Evolutionary conservation across 106 monocot species (phyloP).

Genomic region (Vanilla planifolia): DNA sequence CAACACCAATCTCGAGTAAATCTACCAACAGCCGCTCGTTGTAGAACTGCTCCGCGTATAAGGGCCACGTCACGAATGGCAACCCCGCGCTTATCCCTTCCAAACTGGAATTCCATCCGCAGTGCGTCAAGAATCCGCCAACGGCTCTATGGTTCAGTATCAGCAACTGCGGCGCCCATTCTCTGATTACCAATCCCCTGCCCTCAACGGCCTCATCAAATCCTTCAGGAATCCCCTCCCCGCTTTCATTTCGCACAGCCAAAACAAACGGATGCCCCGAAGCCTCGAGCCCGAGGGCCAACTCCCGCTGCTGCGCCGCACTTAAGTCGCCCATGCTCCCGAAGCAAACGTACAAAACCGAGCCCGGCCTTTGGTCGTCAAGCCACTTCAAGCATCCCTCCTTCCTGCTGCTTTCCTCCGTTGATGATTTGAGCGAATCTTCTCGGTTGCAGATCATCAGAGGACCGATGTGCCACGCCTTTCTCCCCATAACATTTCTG

Average conservation of each 20-base stretch:
- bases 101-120: constrained; percentile 32
- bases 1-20: constrained; percentile 9
- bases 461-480: constrained; percentile 21
- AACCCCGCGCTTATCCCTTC: constrained; percentile 15
- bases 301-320: constrained; percentile 8
- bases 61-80: constrained; percentile 22
- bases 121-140: constrained; percentile 26
- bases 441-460: not conserved
- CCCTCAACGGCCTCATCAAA: constrained; percentile 9
- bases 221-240: constrained; percentile 13
- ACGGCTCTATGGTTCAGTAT: constrained; percentile 17
- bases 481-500: not conserved
- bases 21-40: constrained; percentile 9
- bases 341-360: constrained; percentile 29
- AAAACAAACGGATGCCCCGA: constrained; percentile 4
- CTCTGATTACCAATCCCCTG: constrained; percentile 7
- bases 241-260: not conserved
- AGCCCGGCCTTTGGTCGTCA: constrained; percentile 3
- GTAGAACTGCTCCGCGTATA: constrained; percentile 17
- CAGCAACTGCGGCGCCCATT: constrained; percentile 20
- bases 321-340: constrained; percentile 7
- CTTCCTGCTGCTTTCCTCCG: not conserved
- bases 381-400: constrained; percentile 16
- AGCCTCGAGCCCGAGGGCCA: constrained; percentile 11
- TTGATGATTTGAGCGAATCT: not conserved